A percentile compares a stretch with the other conserved stretches of the same genome.
Conservation (phyloP, 495 filamentous ascomycete species). For the Delitschia confertaspora region DNA sequence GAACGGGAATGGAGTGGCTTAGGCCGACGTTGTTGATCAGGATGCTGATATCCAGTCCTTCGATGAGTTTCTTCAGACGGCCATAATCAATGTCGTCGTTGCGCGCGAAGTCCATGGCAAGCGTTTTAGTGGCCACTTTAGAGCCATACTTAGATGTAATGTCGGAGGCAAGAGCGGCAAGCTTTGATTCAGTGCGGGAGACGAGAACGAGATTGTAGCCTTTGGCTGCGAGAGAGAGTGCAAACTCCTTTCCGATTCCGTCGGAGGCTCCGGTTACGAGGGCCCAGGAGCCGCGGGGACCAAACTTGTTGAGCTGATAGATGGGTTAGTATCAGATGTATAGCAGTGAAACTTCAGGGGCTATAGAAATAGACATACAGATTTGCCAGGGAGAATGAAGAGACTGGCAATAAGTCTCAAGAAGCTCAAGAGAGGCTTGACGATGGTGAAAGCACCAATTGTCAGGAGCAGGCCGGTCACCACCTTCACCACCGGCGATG, state of each 20-base stretch:
- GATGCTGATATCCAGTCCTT: conserved; percentile 71
- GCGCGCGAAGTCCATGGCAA: conserved; percentile 85
- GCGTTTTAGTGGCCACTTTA: conserved; percentile 58
- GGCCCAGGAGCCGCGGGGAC: conserved; percentile 86
- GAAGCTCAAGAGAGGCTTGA: conserved; percentile 48
- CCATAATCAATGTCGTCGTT: conserved; percentile 70
- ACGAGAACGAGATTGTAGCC: conserved; percentile 91
- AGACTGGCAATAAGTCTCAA: conserved; percentile 58
- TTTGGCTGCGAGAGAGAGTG: conserved; percentile 76
- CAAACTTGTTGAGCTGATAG: conserved; percentile 75
- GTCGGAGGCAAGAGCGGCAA: conserved; percentile 65
- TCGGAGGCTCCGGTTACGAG: conserved; percentile 93
- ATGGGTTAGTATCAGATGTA: conserved; percentile 9
- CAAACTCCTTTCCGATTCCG: conserved; percentile 94
- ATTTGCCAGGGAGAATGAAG: conserved; percentile 63
- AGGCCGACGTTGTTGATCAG: conserved; percentile 96
- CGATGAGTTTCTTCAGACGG: conserved; percentile 54
- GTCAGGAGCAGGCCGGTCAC: conserved; percentile 39
- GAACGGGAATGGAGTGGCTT: conserved; percentile 83
- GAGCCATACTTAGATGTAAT: conserved; percentile 53
- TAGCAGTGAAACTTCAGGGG: neutral
- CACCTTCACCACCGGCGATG: too few species aligned
- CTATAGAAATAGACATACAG: conserved; percentile 38
- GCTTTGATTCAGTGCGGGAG: conserved; percentile 86
- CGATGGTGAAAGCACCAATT: conserved; percentile 48